Percentiles rank a stretch among this genome's conserved stretches.
These are phyloP conservation scores for Setaria italica DNA, from an alignment of 202 grass and related monocot species.

Conservation along the genomic window DNA sequence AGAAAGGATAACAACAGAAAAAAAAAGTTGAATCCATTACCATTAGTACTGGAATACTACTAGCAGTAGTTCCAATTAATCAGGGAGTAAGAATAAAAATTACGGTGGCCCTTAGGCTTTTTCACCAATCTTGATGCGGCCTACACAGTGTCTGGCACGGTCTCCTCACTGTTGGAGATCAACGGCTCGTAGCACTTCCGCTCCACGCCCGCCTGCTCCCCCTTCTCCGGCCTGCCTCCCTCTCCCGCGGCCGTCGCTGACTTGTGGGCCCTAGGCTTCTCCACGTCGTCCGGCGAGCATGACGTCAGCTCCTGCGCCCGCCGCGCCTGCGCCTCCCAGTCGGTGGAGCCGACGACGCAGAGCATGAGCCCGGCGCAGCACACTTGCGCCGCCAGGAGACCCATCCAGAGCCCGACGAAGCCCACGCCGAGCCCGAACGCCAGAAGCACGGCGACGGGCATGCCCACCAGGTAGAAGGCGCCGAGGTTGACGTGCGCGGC, in stretches of 20 bases:
- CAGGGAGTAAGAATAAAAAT: slow-evolving; percentile 11
- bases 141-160: slow-evolving; percentile 30
- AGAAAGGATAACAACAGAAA: neutral
- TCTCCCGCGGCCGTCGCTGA: slow-evolving; percentile 5
- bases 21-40: neutral
- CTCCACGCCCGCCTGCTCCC: slow-evolving; percentile 42
- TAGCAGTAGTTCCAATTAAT: slow-evolving; percentile 37
- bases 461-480: slow-evolving; percentile 96
- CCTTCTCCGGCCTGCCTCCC: slow-evolving; percentile 53
- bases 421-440: slow-evolving; percentile 70
- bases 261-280: neutral
- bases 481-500: slow-evolving; percentile 93
- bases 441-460: slow-evolving; percentile 74
- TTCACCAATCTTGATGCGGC: slow-evolving; percentile 41
- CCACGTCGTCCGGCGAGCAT: neutral
- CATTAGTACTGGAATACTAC: neutral
- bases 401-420: slow-evolving; percentile 84
- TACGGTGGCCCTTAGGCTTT: neutral
- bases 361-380: slow-evolving; percentile 91
- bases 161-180: slow-evolving; percentile 50
- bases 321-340: slow-evolving; percentile 86
- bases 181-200: slow-evolving; percentile 50
- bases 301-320: slow-evolving; percentile 67
- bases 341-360: slow-evolving; percentile 77
- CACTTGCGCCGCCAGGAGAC: slow-evolving; percentile 86